These are phyloP conservation scores for Raffaelea ambrosiae DNA, from an alignment of 2,329 filamentous ascomycete genomes.

Conservation along the genomic window DNA sequence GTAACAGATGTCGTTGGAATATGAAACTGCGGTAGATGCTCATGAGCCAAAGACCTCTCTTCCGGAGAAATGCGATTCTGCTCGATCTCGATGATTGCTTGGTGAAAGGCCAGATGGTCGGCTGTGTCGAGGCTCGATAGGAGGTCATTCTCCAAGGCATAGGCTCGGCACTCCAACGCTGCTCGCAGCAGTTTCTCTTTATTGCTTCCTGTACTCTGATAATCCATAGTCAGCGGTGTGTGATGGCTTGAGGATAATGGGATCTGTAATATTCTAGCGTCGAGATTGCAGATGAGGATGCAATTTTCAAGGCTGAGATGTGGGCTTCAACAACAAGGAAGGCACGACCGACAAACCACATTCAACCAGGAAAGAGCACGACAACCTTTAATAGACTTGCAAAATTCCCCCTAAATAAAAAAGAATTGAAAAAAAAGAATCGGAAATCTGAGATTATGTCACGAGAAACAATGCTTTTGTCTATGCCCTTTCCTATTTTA, in stretches of 20 bases:
- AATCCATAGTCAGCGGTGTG: background rate
- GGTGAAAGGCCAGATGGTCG: constrained; percentile 5
- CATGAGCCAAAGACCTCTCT: background rate
- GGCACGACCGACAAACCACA: too few species aligned
- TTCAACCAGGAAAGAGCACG: too few species aligned
- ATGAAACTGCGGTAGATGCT: constrained; percentile 1
- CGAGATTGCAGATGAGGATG: too few species aligned
- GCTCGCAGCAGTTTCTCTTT: background rate
- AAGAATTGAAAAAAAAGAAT: too few species aligned
- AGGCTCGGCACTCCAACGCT: background rate
- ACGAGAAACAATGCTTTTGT: too few species aligned
- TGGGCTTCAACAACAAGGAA: too few species aligned
- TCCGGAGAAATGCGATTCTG: background rate
- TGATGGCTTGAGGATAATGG: background rate
- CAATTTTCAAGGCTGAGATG: too few species aligned
- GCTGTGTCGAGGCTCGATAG: constrained; percentile 3
- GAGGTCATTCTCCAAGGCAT: constrained; percentile 6
- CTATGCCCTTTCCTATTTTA: too few species aligned
- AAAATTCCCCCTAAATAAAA: too few species aligned
- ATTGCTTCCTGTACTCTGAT: background rate
- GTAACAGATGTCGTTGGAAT: background rate
- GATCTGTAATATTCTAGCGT: too few species aligned
- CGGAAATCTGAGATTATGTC: too few species aligned
- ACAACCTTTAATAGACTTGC: too few species aligned
- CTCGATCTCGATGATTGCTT: background rate